Evolutionary conservation across 2,329 filamentous ascomycete genomes (phyloP).

Genomic region (Arachnomyces sp.): DNA sequence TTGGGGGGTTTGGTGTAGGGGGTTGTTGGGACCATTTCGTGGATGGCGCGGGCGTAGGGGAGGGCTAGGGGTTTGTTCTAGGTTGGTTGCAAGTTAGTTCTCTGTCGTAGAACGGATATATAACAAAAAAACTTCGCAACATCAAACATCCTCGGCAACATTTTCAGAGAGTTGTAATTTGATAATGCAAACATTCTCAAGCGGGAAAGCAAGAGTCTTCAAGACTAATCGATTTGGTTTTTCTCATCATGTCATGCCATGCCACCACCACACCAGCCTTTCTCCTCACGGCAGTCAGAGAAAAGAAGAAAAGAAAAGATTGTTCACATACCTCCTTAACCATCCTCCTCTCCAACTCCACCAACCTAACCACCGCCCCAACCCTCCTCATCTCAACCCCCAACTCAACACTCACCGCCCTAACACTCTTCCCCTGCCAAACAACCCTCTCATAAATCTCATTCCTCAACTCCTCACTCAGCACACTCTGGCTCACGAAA

Average conservation of each 20-base stretch:
- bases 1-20: slow-evolving; percentile 32
- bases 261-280: slow-evolving; percentile 5
- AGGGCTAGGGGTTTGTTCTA: slow-evolving; percentile 69
- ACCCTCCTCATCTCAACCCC: slow-evolving; percentile 76
- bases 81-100: slow-evolving; percentile 15
- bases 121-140: slow-evolving; percentile 9
- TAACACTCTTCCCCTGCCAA: slow-evolving; percentile 57
- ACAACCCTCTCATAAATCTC: slow-evolving; percentile 64
- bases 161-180: slow-evolving; percentile 65
- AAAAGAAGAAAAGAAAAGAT: slow-evolving; percentile 2
- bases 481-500: slow-evolving; percentile 63
- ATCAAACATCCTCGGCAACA: too few species aligned
- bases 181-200: slow-evolving; percentile 56
- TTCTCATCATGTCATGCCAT: slow-evolving; percentile 53
- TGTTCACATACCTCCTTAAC: slow-evolving; percentile 57
- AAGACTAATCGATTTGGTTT: slow-evolving; percentile 97
- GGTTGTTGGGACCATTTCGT: slow-evolving; percentile 72
- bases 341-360: slow-evolving; percentile 78
- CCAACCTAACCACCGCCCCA: slow-evolving; percentile 75
- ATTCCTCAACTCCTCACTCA: slow-evolving; percentile 65
- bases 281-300: slow-evolving; percentile 6
- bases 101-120: slow-evolving; percentile 5
- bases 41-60: slow-evolving; percentile 67
- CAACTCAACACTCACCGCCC: slow-evolving; percentile 67
- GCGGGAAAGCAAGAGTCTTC: slow-evolving; percentile 54